phyloP scores from a whole-genome alignment of 345 rosid genomes.

The Pistacia integerrima region DNA sequence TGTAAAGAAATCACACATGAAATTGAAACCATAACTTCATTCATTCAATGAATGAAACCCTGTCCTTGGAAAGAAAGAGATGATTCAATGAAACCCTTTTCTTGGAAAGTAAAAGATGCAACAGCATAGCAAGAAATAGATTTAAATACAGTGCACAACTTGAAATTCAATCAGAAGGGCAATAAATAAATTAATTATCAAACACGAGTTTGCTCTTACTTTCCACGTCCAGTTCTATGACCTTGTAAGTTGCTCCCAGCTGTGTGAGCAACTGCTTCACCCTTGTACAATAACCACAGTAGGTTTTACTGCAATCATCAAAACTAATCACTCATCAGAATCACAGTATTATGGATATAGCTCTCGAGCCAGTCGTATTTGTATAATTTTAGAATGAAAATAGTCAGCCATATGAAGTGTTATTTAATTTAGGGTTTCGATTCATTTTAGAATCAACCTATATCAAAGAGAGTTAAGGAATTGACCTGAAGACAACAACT shows the following conservation, averaged over 20 bases:
- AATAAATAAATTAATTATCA: not conserved
- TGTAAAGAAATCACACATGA: too few species aligned
- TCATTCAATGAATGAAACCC: too few species aligned
- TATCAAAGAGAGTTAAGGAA: not conserved
- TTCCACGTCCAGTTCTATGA: constrained; percentile 48
- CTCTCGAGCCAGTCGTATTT: too few species aligned
- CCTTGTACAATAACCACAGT: constrained; percentile 60
- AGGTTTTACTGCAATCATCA: constrained; percentile 58
- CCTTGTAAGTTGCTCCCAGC: constrained; percentile 49
- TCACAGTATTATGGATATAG: not conserved
- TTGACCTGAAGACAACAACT: constrained; percentile 67
- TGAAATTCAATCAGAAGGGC: not conserved
- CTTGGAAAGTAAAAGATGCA: not conserved
- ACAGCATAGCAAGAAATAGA: not conserved
- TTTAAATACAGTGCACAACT: too few species aligned
- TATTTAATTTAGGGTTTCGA: too few species aligned
- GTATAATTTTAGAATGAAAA: not conserved
- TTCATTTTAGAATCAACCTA: too few species aligned
- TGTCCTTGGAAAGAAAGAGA: too few species aligned
- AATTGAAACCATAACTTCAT: too few species aligned
- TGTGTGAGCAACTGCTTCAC: constrained; percentile 62
- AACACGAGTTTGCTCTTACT: constrained; percentile 26
- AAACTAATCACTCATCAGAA: not conserved
- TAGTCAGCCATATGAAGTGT: not conserved
- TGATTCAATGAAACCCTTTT: too few species aligned